Evolutionary conservation across 2,329 filamentous ascomycete species (phyloP).

Genomic region (Endothia cerciana): DNA sequence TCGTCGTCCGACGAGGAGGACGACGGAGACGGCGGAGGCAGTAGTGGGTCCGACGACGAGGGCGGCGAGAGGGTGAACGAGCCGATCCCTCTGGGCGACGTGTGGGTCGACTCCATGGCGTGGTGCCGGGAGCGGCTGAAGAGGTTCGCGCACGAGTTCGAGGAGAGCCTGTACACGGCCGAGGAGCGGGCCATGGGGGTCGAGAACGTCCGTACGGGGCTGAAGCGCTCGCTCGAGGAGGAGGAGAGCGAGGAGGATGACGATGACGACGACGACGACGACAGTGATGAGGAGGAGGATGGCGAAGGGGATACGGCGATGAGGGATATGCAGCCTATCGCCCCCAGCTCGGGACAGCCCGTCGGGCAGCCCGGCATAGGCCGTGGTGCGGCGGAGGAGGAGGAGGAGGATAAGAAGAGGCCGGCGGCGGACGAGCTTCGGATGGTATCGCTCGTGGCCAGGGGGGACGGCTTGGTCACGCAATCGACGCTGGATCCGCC

Average conservation of each 20-base stretch:
- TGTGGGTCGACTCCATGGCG: slow-evolving; percentile 43
- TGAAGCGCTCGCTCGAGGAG: slow-evolving; percentile 60
- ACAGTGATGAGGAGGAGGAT: slow-evolving; percentile 39
- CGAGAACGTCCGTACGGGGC: slow-evolving; percentile 72
- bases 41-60: slow-evolving; percentile 38
- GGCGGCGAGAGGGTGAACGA: slow-evolving; percentile 43
- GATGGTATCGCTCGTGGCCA: not conserved
- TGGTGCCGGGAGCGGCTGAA: slow-evolving; percentile 39
- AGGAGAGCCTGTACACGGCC: slow-evolving; percentile 70
- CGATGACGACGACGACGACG: slow-evolving; percentile 57
- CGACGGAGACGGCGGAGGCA: slow-evolving; percentile 45
- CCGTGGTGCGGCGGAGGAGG: slow-evolving; percentile 5
- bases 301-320: slow-evolving; percentile 48
- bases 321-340: slow-evolving; percentile 28
- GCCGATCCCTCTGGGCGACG: slow-evolving; percentile 40
- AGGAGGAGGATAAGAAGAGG: slow-evolving; percentile 1
- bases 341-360: slow-evolving; percentile 2
- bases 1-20: slow-evolving; percentile 31
- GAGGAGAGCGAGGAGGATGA: slow-evolving; percentile 64
- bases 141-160: slow-evolving; percentile 49
- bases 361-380: slow-evolving; percentile 19
- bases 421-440: not conserved
- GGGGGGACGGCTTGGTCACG: not conserved
- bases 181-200: slow-evolving; percentile 70
- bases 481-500: not conserved